Base-by-base conservation (phyloP, 345 rosid genomes). In the Syzygium oleosum region DNA sequence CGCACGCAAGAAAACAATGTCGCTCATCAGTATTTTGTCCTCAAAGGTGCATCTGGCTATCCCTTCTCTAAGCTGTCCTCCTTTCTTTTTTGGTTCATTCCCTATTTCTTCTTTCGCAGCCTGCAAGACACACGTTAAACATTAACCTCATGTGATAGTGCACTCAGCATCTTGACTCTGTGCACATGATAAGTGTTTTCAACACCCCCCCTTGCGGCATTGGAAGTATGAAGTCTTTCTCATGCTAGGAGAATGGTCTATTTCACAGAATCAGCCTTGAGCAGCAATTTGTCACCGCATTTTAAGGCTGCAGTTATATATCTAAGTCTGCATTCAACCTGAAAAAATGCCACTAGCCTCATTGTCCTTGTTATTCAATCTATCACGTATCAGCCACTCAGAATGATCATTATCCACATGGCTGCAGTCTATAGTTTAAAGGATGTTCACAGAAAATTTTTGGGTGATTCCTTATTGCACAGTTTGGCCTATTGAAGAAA, bases 21-120 rank as follows among this genome's bases (percentile, higher is more conserved):
- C 99, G 34, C 99, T 93, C 97, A 96, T 96, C 89, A 93, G 90
- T 86, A 96, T 96, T 90, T 90, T 92, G 92, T 98, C 99, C 96
- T 98, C 99, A 92, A 98, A 98, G 85, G 97, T 96, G 92, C 99
- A 98, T 91, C 99, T 93, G 12, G 95, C 99, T 89, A 95, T 93
- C 86, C 99, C 99, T 88, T 96, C 98, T 91, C 93, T 90, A 73
- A 91, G 85, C 87, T 89, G 93, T 85, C 94, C 97, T 41, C 95
- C 96, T 91, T 93, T 94, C 87, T 85, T 94, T 84, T 91, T 93
- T 1, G 98, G 94, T 43, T 90, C 90, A 90, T 95, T 94, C 10
- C 96, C 98, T 6, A 96, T 89, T 91, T 95, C 98, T 87, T 94
- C 95, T 90, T 95, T 95, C 25, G 94, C 98, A 87, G 93, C 99